These are phyloP conservation scores for Suillus clintonianus DNA, from an alignment of 768 basidiomycete genomes.

Conservation along the genomic window DNA sequence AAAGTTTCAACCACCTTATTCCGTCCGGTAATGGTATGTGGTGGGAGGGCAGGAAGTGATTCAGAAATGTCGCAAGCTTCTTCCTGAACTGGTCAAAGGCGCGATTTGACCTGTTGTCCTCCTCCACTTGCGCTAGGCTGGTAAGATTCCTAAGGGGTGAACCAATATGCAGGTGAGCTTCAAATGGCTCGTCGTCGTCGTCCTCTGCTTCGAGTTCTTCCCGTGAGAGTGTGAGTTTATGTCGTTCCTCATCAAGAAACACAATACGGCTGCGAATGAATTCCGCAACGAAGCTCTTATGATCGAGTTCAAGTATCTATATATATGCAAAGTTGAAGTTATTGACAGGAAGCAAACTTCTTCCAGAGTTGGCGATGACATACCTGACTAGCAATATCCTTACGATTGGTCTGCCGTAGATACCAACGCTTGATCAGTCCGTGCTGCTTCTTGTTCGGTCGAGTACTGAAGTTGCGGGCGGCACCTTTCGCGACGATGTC, in stretches of 20 bases:
- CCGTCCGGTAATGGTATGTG: background rate
- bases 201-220: background rate
- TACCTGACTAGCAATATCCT: background rate
- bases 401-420: background rate
- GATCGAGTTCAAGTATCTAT: background rate
- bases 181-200: background rate
- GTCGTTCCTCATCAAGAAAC: background rate
- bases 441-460: background rate
- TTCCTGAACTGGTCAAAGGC: constrained; percentile 5
- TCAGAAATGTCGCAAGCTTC: constrained; percentile 5
- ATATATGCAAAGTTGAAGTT: background rate
- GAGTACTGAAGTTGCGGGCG: background rate
- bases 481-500: background rate
- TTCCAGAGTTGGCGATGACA: background rate
- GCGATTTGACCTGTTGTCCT: background rate
- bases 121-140: background rate
- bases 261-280: background rate
- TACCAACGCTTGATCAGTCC: background rate
- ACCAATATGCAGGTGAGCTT: background rate
- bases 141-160: background rate
- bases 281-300: background rate
- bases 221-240: background rate
- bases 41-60: constrained; percentile 1
- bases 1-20: background rate
- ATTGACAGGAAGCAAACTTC: background rate